Percentiles rank a stretch among this genome's conserved stretches.
Evolutionary conservation across 202 grass and related monocot genomes (phyloP).

Genomic region (Dendrocalamus latiflorus): DNA sequence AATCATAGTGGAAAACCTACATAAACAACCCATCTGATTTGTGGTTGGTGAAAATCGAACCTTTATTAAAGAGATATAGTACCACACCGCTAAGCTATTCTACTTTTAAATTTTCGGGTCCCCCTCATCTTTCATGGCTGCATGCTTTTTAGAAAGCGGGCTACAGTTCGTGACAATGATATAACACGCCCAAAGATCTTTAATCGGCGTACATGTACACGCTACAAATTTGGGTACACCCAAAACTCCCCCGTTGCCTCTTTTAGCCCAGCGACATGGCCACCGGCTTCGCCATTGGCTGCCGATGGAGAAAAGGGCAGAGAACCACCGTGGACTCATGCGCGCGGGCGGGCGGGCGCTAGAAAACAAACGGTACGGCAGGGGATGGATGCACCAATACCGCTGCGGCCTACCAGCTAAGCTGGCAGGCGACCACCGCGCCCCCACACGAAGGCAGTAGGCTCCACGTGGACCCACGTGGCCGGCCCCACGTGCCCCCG

Average conservation of each 20-base stretch:
- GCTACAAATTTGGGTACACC: not conserved
- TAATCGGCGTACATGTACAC: not conserved
- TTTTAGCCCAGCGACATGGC: slow-evolving; percentile 14
- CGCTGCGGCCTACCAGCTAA: not conserved
- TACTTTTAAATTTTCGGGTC: no score
- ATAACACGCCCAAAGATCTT: not conserved
- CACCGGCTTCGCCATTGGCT: not conserved
- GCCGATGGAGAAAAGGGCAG: not conserved
- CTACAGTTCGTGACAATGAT: not conserved
- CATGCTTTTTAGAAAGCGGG: not conserved
- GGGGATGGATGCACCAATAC: not conserved
- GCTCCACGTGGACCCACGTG: slow-evolving; percentile 42
- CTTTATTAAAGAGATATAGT: no score
- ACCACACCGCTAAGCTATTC: no score
- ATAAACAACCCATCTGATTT: no score
- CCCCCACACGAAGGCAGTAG: not conserved
- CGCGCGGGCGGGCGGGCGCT: slow-evolving; percentile 9
- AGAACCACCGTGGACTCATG: not conserved
- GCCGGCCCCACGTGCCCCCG: slow-evolving; percentile 25
- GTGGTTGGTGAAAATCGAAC: no score
- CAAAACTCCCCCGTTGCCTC: not conserved
- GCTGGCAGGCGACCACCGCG: slow-evolving; percentile 26
- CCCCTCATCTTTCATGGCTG: not conserved
- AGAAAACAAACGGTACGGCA: slow-evolving; percentile 23
- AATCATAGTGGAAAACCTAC: no score